These are phyloP conservation scores for Hypoxylon perforatum DNA, from an alignment of 495 filamentous ascomycete species.

Conservation along the genomic window DNA sequence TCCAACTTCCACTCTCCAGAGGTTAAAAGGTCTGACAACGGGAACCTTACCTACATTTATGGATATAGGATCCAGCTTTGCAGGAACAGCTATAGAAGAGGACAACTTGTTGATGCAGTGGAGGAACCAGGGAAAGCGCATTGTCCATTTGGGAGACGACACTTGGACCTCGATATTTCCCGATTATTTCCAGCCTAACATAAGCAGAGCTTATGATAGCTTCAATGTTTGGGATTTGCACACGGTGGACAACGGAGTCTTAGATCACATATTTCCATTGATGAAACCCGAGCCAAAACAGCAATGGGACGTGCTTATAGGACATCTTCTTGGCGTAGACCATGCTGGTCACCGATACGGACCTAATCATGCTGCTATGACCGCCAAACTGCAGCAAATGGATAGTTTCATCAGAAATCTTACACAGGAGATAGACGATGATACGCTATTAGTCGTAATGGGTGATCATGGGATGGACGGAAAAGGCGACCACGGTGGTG, in stretches of 20 bases:
- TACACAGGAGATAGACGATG: slow-evolving; percentile 78
- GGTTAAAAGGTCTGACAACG: slow-evolving; percentile 93
- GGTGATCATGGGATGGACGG: slow-evolving; percentile 98
- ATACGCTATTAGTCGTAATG: slow-evolving; percentile 93
- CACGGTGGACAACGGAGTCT: slow-evolving; percentile 97
- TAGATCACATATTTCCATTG: slow-evolving; percentile 87
- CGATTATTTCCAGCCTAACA: slow-evolving; percentile 84
- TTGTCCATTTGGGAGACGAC: slow-evolving; percentile 95
- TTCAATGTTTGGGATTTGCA: slow-evolving; percentile 99
- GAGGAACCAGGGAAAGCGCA: slow-evolving; percentile 78
- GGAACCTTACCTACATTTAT: slow-evolving; percentile 95
- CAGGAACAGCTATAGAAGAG: slow-evolving; percentile 96
- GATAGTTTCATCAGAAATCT: slow-evolving; percentile 79
- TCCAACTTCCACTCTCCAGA: slow-evolving; percentile 90
- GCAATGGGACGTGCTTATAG: slow-evolving; percentile 92
- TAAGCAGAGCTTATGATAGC: slow-evolving; percentile 90
- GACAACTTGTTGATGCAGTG: slow-evolving; percentile 93
- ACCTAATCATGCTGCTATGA: slow-evolving; percentile 92
- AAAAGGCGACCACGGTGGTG: slow-evolving; percentile 97
- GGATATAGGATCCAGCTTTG: slow-evolving; percentile 93
- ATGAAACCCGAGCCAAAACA: slow-evolving; percentile 69
- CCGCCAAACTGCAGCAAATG: slow-evolving; percentile 91
- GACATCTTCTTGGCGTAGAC: slow-evolving; percentile 94
- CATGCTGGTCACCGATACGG: slow-evolving; percentile 97
- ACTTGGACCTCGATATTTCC: slow-evolving; percentile 96